Base-by-base conservation (phyloP, 495 filamentous ascomycete genomes). In the Annulohypoxylon moriforme region DNA sequence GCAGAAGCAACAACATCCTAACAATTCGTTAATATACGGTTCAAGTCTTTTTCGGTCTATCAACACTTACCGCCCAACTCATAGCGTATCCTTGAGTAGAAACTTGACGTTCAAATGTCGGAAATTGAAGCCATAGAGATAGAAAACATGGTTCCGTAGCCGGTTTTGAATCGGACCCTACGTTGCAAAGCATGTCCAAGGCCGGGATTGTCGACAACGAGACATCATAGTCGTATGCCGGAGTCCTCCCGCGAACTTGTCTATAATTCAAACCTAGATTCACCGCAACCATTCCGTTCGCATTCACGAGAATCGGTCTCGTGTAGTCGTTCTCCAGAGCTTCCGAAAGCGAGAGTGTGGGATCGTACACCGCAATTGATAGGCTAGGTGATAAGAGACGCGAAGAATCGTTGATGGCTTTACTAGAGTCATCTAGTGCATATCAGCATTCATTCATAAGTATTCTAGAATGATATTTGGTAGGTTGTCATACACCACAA, bases 1-100 rank as follows among this genome's bases (percentile, higher is more conserved):
- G 50, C 50, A 55, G 50, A 55, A 20, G 50, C 50, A 34, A 55
- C 27, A 34, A 55, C 50, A 20, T 55, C 50, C 47, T 52, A 52
- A 52, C 47, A 29, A 52, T 24, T 52, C 47, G 24, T 52, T 16
- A 52, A 25, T 8, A 52, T 29, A 13, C 10, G 22, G 9, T 5
- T 5, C 16, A 14, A 11, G 4, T 52, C 9, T 29, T 4, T 52
- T 11, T 52, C 11, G 10, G 5, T 52, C 14, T 11, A 29, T n/a
- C 4, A 52, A n/a, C 10, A 52, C 47, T 16, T 29, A 52, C 47
- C 14, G 50, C 4, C 50, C 50, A 55, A 11, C 27, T 33, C 29
- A 55, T 55, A 1, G 50, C 50, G 11, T 55, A 55, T 5, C 50
- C 29, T n/a, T 55, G 50, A 22, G 50, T 55, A 55, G 50, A 55